phyloP scores from a whole-genome alignment of 2,329 filamentous ascomycete species.

The Oidium heveae region DNA sequence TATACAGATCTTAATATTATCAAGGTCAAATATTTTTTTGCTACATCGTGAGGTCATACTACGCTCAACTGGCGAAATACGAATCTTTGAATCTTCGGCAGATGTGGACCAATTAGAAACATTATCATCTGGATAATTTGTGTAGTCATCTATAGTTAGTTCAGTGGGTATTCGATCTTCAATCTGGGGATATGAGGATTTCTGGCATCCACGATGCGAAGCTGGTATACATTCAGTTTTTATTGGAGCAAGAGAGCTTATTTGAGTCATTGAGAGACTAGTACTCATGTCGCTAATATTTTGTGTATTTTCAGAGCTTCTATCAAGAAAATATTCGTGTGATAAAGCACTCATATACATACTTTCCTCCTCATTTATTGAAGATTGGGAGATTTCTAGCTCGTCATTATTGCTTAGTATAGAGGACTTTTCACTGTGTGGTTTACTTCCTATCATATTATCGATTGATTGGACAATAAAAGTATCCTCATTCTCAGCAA shows the following conservation, averaged over 20 bases:
- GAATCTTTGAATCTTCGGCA: too few relatives aligned
- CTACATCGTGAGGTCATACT: neutral
- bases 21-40: constrained; percentile 7
- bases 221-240: neutral
- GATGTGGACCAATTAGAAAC: too few relatives aligned
- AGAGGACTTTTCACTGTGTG: constrained; percentile 5
- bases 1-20: constrained; percentile 15
- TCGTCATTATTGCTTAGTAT: constrained; percentile 18
- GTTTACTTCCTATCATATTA: neutral
- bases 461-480: neutral
- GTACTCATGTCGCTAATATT: neutral
- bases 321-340: constrained; percentile 7
- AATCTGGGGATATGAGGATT: neutral
- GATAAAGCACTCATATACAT: constrained; percentile 65
- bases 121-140: neutral
- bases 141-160: neutral
- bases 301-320: neutral
- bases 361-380: constrained; percentile 58
- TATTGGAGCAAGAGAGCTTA: neutral
- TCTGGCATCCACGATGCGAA: neutral
- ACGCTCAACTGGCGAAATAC: too few relatives aligned
- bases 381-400: constrained; percentile 39
- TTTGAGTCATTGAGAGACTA: neutral
- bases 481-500: neutral
- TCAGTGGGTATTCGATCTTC: neutral